Base-by-base conservation (phyloP, 106 monocot genomes). In the Acorus gramineus region DNA sequence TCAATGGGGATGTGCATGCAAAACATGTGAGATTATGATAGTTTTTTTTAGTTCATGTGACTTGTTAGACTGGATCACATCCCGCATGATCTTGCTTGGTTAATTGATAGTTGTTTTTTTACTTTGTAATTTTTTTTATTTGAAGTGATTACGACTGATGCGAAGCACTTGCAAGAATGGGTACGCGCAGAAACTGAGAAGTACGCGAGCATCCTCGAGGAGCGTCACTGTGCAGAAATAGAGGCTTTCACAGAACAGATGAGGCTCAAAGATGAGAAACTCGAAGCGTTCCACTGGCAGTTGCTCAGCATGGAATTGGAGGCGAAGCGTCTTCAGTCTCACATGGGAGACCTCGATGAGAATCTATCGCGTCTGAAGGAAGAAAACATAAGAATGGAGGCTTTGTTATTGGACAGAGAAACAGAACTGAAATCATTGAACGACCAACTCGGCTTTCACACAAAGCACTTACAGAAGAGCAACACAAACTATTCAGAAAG, bases 181-280 rank as follows among this genome's bases (percentile, higher is more conserved):
- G 76, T 94, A 12, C 72, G 71, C 4, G 49, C 75, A 55, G 86
- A 86, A 61, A 72, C 74, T 2, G 84, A 86, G 57, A 86, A 84
- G 71, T 77, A 72, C 8, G 69, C 63, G 7, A 13, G 61, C 5
- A 59, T 81, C 14, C 68, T 86, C 0, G 77, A 81, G 65, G 69
- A 82, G 49, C 80, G 67, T 52, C 86, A 95, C 70, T 71, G 49
- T 46, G 69, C 72, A 11, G 90, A 90, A 55, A 69, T 95, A n/a
- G 86, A 90, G 67, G 94, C 86, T 44, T 90, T 95, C 68, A 60
- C 79, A 61, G 90, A 87, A 59, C 87, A 96, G 68, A 69, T 90
- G 78, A 80, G 84, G 49, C 58, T 76, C 56, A 87, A 87, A 69
- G 95, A 95, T 28, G 95, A 90, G 74, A 87, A 82, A 66, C 68